A percentile compares a stretch with the other conserved stretches of the same genome.
Evolutionary conservation across 169 alveolate species (phyloP).

Genomic region (Eimeria acervulina): DNA sequence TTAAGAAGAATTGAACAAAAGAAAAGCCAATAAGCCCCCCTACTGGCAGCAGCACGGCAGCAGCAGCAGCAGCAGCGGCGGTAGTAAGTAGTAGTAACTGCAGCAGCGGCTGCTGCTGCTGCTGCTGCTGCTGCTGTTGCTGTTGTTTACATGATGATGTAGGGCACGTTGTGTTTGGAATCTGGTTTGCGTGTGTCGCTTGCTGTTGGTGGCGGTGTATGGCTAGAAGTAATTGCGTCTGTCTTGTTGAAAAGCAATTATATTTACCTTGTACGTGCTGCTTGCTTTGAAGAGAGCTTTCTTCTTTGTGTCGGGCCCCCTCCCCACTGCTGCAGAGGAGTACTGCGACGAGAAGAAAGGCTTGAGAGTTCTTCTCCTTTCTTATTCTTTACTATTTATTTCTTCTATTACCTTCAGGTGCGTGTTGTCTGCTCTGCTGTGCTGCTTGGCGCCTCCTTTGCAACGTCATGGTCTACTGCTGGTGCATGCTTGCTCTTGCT

Average conservation of each 20-base stretch:
- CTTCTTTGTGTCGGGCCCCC: conserved; percentile 33
- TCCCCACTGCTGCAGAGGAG: conserved; percentile 39
- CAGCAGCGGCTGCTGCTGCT: conserved; percentile 17
- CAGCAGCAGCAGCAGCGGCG: neutral
- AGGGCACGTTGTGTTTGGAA: neutral
- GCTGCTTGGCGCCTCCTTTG: neutral
- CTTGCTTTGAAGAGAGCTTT: too few species aligned
- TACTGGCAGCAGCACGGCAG: neutral
- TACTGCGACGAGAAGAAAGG: conserved; percentile 12
- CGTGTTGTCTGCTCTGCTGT: neutral
- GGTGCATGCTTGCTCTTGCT: neutral
- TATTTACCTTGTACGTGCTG: neutral
- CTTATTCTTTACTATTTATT: neutral
- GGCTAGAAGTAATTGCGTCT: neutral
- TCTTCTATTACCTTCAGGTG: neutral
- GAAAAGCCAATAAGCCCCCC: neutral
- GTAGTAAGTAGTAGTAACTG: neutral
- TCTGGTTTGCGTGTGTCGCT: neutral
- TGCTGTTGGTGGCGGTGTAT: conserved; percentile 56
- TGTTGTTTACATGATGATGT: neutral
- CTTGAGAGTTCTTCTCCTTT: neutral
- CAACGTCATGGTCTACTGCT: neutral
- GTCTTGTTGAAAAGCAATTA: neutral
- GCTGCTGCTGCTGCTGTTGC: too few species aligned
- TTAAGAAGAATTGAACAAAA: neutral